These are phyloP conservation scores for Didymella pomorum DNA, from an alignment of 2,329 filamentous ascomycete genomes.

Conservation along the genomic window DNA sequence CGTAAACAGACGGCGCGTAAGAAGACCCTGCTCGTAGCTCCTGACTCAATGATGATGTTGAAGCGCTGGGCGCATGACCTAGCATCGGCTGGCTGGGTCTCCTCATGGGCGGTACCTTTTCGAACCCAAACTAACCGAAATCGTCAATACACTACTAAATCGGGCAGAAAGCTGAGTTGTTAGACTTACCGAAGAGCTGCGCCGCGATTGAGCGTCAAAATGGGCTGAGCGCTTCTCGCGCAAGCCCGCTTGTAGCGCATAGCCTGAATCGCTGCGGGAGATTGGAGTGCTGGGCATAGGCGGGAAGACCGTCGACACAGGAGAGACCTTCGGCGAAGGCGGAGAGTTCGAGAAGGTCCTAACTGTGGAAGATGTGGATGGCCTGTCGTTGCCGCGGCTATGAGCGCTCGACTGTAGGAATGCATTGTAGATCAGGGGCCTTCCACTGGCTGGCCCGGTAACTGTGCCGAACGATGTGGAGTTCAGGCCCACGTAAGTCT, in stretches of 20 bases:
- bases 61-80: constrained; percentile 67
- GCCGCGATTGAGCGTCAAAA: constrained; percentile 58
- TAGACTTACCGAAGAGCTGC: constrained; percentile 13
- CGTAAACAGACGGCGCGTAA: constrained; percentile 85
- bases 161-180: constrained; percentile 17
- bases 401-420: constrained; percentile 80
- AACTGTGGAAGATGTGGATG: constrained; percentile 59
- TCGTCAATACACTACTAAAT: constrained; percentile 36
- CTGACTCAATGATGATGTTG: constrained; percentile 69
- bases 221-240: constrained; percentile 94
- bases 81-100: constrained; percentile 74
- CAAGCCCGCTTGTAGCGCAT: constrained; percentile 82
- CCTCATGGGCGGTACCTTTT: constrained; percentile 71
- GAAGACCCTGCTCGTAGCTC: constrained; percentile 59
- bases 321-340: constrained; percentile 71
- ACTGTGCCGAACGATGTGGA: constrained; percentile 84
- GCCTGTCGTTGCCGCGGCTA: constrained; percentile 71
- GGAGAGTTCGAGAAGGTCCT: constrained; percentile 57
- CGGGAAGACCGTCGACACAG: constrained; percentile 79
- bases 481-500: constrained; percentile 87
- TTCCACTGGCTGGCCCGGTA: constrained; percentile 59
- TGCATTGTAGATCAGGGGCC: constrained; percentile 84
- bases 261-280: constrained; percentile 92
- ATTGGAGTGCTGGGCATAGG: constrained; percentile 77
- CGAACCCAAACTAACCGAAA: constrained; percentile 70